Percentiles rank a stretch among this genome's conserved stretches.
Conservation (phyloP, 2,329 filamentous ascomycete species). For the Xylaria digitata region DNA sequence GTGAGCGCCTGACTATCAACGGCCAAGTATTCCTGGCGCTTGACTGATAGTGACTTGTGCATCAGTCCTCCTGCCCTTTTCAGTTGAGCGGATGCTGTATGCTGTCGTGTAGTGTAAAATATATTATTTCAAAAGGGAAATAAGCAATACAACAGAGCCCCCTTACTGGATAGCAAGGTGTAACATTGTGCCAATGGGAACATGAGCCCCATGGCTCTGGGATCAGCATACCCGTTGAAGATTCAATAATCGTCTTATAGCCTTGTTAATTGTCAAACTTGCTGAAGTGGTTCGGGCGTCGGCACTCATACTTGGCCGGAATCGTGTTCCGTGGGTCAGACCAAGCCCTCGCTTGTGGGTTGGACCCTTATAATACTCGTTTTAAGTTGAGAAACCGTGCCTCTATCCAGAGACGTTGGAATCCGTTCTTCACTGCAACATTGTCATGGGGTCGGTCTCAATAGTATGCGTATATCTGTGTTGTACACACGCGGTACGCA, state of each 20-base stretch:
- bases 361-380: conserved; percentile 28
- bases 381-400: not conserved
- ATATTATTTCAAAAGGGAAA: not conserved
- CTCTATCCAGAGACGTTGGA: conserved; percentile 23
- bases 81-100: conserved; percentile 10
- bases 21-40: conserved; percentile 14
- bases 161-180: conserved; percentile 9
- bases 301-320: conserved; percentile 31
- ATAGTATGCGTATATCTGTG: conserved; percentile 30
- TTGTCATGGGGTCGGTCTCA: conserved; percentile 35
- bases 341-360: conserved; percentile 34
- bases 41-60: conserved; percentile 14
- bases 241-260: conserved; percentile 32
- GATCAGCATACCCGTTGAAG: conserved; percentile 11
- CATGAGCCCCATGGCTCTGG: conserved; percentile 24
- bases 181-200: conserved; percentile 22
- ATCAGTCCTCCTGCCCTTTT: conserved; percentile 26
- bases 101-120: no score
- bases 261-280: conserved; percentile 26
- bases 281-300: conserved; percentile 27
- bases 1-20: conserved; percentile 19
- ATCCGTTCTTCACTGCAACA: conserved; percentile 26
- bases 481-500: conserved; percentile 17
- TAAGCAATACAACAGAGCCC: not conserved
- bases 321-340: conserved; percentile 30